Evolutionary conservation across 768 basidiomycete species (phyloP), one percentile per base, ranked within the genome.

Genomic region (Macrolepiota albuminosa): DNA sequence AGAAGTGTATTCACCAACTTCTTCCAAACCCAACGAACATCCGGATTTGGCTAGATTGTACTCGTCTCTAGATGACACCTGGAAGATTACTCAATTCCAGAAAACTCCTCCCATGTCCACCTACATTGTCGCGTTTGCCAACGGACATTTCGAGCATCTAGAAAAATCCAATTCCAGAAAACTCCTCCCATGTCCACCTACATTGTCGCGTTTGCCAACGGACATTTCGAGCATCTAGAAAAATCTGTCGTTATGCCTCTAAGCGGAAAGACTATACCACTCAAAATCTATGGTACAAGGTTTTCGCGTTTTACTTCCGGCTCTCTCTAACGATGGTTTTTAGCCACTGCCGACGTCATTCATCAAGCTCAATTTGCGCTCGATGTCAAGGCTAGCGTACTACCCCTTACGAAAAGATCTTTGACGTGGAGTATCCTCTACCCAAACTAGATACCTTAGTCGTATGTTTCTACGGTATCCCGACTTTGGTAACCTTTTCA

Each of bases 401-500:
- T 97, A 14, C 94, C 95, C 16, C 70, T 94, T 98, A 95, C 71
- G 95, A 98, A 73, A 79, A 88, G 69, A 82, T 96, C 57, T 98
- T 98, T 69, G 87, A 95, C 64, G 87, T 98, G 63, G 89, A 89
- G 59, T 98, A 88, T 71, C 93, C 95, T 26, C 81, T 98, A 31
- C 93, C 94, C 6, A 98, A 98, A 77, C 81, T 98, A 47, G 96
- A 98, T 69, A 95, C 95, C 2, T 80, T 98, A 14, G 91, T 93
- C 58, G 88, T 86, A 70, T 59, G 85, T 72, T 24, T 21, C 24
- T 34, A 16, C 56, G 36, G 39, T 56, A 36, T 34, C 10, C 61
- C n/a, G 21, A 31, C 9, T 52, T 61, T 49, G n/a, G 31, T 58
- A 50, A 45, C 34, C 18, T 42, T 37, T 46, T 46, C 43, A 39